Conservation (phyloP, 768 basidiomycete genomes). For the Tulasnella sp. region DNA sequence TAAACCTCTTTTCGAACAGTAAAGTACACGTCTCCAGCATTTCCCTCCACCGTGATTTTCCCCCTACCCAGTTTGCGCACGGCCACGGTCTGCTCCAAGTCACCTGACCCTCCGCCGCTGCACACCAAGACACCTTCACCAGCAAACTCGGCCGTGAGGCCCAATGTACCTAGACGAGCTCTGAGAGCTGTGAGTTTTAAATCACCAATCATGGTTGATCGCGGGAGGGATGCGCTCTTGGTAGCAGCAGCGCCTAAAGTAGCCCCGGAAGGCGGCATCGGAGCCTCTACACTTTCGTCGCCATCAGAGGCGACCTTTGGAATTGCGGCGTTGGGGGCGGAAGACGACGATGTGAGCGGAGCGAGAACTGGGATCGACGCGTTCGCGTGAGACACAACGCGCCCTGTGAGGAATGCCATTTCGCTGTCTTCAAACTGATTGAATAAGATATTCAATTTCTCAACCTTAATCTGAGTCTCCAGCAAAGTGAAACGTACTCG, state of each 20-base stretch:
- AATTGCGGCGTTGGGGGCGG: conserved; percentile 22
- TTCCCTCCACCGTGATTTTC: conserved; percentile 81
- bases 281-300: conserved; percentile 23
- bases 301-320: not conserved
- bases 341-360: conserved; percentile 30
- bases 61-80: conserved; percentile 82
- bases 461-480: conserved; percentile 10
- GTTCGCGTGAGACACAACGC: conserved; percentile 73
- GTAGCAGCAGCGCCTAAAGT: conserved; percentile 23
- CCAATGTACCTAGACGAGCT: conserved; percentile 57
- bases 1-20: conserved; percentile 84
- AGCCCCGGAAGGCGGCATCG: conserved; percentile 22
- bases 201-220: conserved; percentile 95
- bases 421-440: conserved; percentile 96
- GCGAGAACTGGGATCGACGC: conserved; percentile 87
- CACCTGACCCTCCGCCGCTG: conserved; percentile 41
- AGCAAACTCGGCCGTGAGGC: conserved; percentile 86
- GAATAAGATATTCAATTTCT: conserved; percentile 1
- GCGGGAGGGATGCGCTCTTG: conserved; percentile 56
- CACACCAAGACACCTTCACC: conserved; percentile 95
- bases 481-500: conserved; percentile 43
- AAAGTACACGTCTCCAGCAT: conserved; percentile 81
- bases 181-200: conserved; percentile 86
- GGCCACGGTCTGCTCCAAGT: conserved; percentile 55
- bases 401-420: conserved; percentile 83